Evolutionary conservation across 2,329 filamentous ascomycete species (phyloP), one percentile per base, ranked within the genome.

Genomic region (Grosmannia penicillata): DNA sequence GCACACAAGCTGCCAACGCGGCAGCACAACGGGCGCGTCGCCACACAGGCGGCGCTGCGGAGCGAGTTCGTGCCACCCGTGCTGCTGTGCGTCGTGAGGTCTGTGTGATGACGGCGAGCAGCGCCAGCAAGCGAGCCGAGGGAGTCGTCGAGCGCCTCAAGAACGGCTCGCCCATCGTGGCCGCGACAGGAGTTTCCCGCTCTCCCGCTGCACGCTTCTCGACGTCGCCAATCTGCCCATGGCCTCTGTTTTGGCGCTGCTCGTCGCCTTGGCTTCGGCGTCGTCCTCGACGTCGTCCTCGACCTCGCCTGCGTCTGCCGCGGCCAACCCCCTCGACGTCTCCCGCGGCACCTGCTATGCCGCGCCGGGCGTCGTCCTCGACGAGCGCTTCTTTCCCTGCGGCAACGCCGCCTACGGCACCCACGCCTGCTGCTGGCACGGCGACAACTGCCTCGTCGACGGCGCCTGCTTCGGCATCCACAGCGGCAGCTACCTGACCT

Each of bases 401-500:
- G 47, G 46, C 13, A 49, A 49, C 21, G 41, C 37, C 11, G 45
- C 38, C 18, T 26, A 40, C 10, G 31, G 31, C 4, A 25, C 27
- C 15, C 30, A 44, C 34, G 26, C 42, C 4, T 49, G 47, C 39
- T 49, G 47, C 41, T 42, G 43, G 39, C 25, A 33, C 4, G 46
- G 46, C 30, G 47, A 49, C 39, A 28, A 26, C n/a, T 49, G 46
- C 24, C 43, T 49, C 5, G 33, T 15, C 5, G 33, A 43, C 36
- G 18, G 30, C 11, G 46, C 46, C 36, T 49, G 47, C 40, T 47
- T 36, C 25, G 48, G 45, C 27, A 22, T 43, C 21, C 45, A 50
- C 24, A 47, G 44, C 27, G 51, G 46, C 40, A 56, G 45, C 43
- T 52, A 51, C n/a, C 40, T 51, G 15, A 62, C 58, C 3, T 62